Evolutionary conservation across 2,329 filamentous ascomycete species (phyloP).

Genomic region (Penicillium fuscoglaucum): DNA sequence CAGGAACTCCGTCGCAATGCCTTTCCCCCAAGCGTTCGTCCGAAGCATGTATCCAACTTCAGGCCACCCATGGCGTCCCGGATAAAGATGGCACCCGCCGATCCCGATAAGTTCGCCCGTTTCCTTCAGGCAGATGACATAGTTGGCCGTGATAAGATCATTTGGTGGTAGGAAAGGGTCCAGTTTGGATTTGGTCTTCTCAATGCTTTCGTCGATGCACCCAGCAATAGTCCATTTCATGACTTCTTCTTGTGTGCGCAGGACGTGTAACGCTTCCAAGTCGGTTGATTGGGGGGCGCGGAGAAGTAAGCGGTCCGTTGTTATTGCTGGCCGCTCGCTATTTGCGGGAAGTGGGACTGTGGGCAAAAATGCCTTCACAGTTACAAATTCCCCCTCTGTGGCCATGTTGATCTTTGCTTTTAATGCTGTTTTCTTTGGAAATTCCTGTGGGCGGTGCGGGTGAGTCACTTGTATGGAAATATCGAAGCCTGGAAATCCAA

Average conservation of each 20-base stretch:
- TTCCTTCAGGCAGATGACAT: constrained; percentile 15
- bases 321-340: constrained; percentile 8
- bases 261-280: constrained; percentile 11
- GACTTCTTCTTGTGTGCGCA: constrained; percentile 16
- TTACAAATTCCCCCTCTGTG: constrained; percentile 1
- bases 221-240: constrained; percentile 15
- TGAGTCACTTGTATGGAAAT: not conserved
- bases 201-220: constrained; percentile 11
- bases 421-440: not conserved
- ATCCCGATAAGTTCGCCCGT: constrained; percentile 15
- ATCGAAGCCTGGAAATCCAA: not conserved
- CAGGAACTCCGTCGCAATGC: constrained; percentile 15
- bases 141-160: constrained; percentile 13
- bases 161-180: constrained; percentile 15
- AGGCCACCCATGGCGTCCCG: constrained; percentile 13
- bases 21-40: constrained; percentile 15
- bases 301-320: constrained; percentile 11
- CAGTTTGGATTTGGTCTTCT: constrained; percentile 11
- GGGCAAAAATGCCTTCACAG: constrained; percentile 12
- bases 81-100: constrained; percentile 16
- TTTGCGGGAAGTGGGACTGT: constrained; percentile 13
- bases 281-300: constrained; percentile 11
- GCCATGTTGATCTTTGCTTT: not conserved
- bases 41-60: constrained; percentile 17
- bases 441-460: not conserved